Base-by-base conservation (phyloP, 345 rosid genomes). In the Populus ilicifolia region DNA sequence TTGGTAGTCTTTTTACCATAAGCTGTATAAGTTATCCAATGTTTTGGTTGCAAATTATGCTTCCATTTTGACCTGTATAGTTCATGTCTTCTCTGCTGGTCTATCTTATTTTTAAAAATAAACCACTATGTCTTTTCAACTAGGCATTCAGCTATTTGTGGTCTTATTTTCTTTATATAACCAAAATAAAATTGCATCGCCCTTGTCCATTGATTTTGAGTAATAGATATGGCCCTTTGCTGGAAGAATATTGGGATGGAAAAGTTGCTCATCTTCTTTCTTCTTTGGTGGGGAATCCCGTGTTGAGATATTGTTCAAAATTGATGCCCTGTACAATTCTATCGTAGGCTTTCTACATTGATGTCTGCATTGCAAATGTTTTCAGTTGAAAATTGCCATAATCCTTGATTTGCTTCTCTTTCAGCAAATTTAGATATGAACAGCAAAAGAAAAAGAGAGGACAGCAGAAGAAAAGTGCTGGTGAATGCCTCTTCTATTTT, bases 381-480 rank as follows among this genome's bases (percentile, higher is more conserved):
- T 52, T 1, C 29, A 36, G 27, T 25, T 72, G 21, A 30, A 67
- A 59, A 74, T 64, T 80, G 64, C 18, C 50, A 38, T 67, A 68
- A 74, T 78, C 77, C 77, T 50, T 77, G 54, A 72, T 25, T 70
- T 78, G 10, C 62, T 33, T 21, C 9, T 78, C 80, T 61, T 63
- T 71, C 89, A 93, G 98, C 80, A 95, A 95, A 80, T 93, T 86
- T 71, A 87, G 84, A 78, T 95, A 95, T 43, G 98, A 95, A 75
- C 93, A 81, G 76, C 92, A 88, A 78, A 95, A 90, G 92, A 93
- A 87, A 89, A 95, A 88, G 74, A 90, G 87, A 81, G 91, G 79
- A 63, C 97, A 92, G 79, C 96, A 90, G 87, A 95, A 93, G 88
- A 95, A 86, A 89, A 93, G 96, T 86, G 88, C 85, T 71, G 91